phyloP scores from a whole-genome alignment of 441 rosid genomes.

The Omphalea diandra region DNA sequence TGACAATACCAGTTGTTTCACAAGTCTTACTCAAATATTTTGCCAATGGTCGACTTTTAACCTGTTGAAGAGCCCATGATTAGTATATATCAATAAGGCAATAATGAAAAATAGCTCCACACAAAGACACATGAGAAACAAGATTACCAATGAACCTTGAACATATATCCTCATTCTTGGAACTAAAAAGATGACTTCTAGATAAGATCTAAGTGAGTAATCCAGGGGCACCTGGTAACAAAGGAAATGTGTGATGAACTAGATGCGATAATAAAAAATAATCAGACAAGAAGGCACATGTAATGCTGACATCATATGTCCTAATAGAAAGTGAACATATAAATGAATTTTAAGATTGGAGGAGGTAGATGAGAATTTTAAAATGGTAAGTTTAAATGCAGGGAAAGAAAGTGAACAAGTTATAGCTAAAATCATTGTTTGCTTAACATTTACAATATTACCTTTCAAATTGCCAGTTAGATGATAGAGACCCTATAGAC shows the following conservation, averaged over 20 bases:
- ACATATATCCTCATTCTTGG: conserved; percentile 39
- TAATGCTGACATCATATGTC: not conserved
- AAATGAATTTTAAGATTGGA: not conserved
- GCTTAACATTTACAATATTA: not conserved
- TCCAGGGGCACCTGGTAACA: conserved; percentile 33
- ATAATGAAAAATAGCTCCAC: conserved; percentile 7
- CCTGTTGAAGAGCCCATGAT: conserved; percentile 24
- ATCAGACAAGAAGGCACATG: not conserved
- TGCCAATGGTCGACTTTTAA: conserved; percentile 34
- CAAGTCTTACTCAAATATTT: conserved; percentile 27
- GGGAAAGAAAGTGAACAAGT: not conserved
- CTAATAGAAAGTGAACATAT: conserved; percentile 3
- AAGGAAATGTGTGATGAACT: conserved; percentile 7
- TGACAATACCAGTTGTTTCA: conserved; percentile 22
- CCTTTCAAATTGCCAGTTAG: not conserved
- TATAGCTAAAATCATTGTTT: not conserved
- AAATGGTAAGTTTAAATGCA: not conserved
- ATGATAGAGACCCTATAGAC: not conserved
- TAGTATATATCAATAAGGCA: conserved; percentile 10
- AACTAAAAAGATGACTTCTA: conserved; percentile 36
- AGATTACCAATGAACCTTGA: conserved; percentile 37
- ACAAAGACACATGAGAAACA: not conserved
- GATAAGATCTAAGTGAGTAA: conserved; percentile 39
- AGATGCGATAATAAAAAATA: conserved; percentile 1
- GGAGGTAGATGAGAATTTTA: not conserved